These are phyloP conservation scores for Penicillium janthinellum DNA, from an alignment of 2,329 filamentous ascomycete species.

Conservation along the genomic window DNA sequence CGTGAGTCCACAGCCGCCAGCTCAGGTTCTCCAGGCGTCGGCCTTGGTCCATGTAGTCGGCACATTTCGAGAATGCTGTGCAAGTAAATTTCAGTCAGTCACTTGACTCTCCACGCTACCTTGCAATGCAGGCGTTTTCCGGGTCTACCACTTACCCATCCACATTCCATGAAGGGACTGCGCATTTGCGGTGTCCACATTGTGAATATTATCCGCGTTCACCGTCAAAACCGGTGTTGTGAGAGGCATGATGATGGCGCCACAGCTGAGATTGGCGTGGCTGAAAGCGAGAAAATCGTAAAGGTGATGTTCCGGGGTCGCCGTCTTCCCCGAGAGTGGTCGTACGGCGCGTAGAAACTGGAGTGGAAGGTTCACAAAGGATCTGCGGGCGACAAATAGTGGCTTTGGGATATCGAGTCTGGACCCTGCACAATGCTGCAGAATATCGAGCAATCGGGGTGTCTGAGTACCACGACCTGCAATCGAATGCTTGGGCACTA, in stretches of 20 bases:
- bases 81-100: constrained; percentile 24
- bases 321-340: constrained; percentile 48
- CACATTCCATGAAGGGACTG: constrained; percentile 96
- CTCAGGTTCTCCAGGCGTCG: constrained; percentile 90
- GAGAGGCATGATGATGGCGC: constrained; percentile 70
- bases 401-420: constrained; percentile 16
- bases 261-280: constrained; percentile 21
- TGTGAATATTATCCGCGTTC: constrained; percentile 87
- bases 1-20: constrained; percentile 93
- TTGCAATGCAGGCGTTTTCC: neutral
- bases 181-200: constrained; percentile 89
- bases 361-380: constrained; percentile 23
- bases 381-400: constrained; percentile 13
- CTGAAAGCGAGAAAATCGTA: constrained; percentile 4
- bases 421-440: constrained; percentile 22
- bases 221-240: constrained; percentile 86
- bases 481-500: constrained; percentile 15
- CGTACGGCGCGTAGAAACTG: constrained; percentile 42
- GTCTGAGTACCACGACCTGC: constrained; percentile 20
- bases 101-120: neutral
- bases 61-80: constrained; percentile 88
- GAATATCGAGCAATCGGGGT: constrained; percentile 19
- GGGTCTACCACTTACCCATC: constrained; percentile 69
- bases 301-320: constrained; percentile 41
- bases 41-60: constrained; percentile 90